Conservation (phyloP, 1,284 basidiomycete genomes). For the Amylostereum areolatum region DNA sequence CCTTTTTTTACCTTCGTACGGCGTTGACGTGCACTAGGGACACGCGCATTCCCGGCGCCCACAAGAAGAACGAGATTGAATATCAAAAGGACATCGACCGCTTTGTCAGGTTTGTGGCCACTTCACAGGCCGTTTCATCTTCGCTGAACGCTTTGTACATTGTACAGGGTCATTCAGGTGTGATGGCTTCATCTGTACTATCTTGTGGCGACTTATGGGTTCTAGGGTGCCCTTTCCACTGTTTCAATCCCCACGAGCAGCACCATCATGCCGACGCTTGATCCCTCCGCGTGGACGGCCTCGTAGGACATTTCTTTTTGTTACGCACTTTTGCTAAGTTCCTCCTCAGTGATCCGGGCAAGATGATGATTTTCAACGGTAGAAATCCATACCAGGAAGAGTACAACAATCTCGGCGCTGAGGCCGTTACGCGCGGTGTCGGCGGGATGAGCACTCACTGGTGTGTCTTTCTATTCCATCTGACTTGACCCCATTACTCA, state of each 20-base stretch:
- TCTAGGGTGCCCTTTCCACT: conserved; percentile 15
- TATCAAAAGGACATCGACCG: conserved; percentile 26
- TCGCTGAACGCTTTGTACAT: neutral
- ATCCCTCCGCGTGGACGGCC: conserved; percentile 12
- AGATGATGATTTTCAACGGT: conserved; percentile 9
- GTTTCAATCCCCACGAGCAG: conserved; percentile 16
- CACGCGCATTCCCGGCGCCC: conserved; percentile 15
- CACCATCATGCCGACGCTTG: conserved; percentile 11
- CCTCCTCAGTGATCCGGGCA: conserved; percentile 3
- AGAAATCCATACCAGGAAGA: conserved; percentile 16
- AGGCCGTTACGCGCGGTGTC: conserved; percentile 25
- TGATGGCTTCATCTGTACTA: neutral
- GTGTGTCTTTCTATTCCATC: conserved; percentile 6
- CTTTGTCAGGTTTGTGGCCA: conserved; percentile 20
- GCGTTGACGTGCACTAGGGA: conserved; percentile 6
- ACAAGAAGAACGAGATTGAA: conserved; percentile 26
- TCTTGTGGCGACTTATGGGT: neutral
- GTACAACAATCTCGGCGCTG: conserved; percentile 16
- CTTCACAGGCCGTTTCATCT: neutral
- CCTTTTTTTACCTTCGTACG: neutral
- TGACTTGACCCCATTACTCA: neutral
- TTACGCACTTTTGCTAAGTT: neutral
- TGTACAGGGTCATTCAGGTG: conserved; percentile 13
- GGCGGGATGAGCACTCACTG: conserved; percentile 28
- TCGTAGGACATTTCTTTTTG: conserved; percentile 2